phyloP scores from a whole-genome alignment of 371 early-diverging fungal species.

The Mucor plumbeus region DNA sequence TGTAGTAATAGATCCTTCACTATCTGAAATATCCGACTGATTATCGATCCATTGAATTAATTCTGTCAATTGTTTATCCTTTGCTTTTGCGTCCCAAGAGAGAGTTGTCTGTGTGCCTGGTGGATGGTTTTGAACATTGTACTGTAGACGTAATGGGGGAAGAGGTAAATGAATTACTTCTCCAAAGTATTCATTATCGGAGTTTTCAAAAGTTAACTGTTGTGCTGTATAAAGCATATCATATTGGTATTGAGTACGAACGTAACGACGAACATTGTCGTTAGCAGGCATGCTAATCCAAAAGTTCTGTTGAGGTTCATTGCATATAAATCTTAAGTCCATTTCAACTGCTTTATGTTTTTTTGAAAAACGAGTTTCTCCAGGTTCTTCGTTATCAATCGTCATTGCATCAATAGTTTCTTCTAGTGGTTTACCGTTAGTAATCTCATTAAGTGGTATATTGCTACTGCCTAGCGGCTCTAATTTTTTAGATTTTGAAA shows the following conservation, averaged over 20 bases:
- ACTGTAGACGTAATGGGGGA: not conserved
- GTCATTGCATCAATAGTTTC: not conserved
- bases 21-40: constrained; percentile 12
- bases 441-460: not conserved
- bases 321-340: constrained; percentile 16
- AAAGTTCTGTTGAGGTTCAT: not conserved
- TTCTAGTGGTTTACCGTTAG: not conserved
- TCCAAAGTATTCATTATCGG: not conserved
- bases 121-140: not conserved
- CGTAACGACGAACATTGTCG: not conserved
- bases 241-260: not conserved
- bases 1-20: not conserved
- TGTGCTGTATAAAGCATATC: not conserved
- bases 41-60: constrained; percentile 16
- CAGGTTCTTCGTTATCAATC: not conserved
- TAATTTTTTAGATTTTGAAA: not conserved
- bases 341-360: constrained; percentile 9
- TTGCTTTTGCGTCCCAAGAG: not conserved
- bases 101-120: not conserved
- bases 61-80: constrained; percentile 33
- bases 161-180: not conserved
- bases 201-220: not conserved
- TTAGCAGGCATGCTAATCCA: not conserved
- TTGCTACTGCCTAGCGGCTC: not conserved
- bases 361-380: not conserved